Evolutionary conservation across 345 rosid species (phyloP).

Genomic region (Zanthoxylum bungeanum): DNA sequence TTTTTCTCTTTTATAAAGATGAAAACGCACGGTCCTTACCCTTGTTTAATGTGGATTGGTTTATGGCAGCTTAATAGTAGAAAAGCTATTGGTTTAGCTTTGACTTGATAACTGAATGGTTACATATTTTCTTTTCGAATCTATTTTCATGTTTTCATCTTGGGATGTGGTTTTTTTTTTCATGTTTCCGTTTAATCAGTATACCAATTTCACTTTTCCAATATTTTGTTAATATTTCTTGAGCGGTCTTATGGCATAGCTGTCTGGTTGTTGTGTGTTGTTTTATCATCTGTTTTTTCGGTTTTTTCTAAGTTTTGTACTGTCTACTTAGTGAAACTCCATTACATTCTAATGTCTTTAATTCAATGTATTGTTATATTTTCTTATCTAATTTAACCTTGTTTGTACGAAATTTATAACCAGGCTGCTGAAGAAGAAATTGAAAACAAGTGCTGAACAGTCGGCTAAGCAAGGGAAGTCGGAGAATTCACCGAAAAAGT

Average conservation of each 20-base stretch:
- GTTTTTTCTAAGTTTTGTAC: no score
- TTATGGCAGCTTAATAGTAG: not conserved
- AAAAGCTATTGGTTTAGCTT: not conserved
- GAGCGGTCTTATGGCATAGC: no score
- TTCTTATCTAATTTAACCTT: not conserved
- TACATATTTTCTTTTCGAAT: not conserved
- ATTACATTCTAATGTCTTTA: not conserved
- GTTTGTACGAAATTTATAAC: not conserved
- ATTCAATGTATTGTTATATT: not conserved
- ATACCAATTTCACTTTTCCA: no score
- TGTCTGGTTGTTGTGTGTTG: no score
- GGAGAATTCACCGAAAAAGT: slow-evolving; percentile 55
- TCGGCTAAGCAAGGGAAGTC: slow-evolving; percentile 44
- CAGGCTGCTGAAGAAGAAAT: slow-evolving; percentile 77
- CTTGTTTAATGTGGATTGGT: not conserved
- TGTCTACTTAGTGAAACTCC: no score
- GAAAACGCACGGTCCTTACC: not conserved
- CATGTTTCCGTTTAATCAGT: no score
- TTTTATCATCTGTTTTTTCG: no score
- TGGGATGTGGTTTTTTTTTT: not conserved
- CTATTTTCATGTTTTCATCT: not conserved
- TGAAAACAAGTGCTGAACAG: slow-evolving; percentile 38
- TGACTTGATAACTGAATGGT: not conserved
- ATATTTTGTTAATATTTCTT: no score
- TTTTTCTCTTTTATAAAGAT: not conserved